Evolutionary conservation across 495 filamentous ascomycete genomes (phyloP).

Genomic region (Xylaria sp.): DNA sequence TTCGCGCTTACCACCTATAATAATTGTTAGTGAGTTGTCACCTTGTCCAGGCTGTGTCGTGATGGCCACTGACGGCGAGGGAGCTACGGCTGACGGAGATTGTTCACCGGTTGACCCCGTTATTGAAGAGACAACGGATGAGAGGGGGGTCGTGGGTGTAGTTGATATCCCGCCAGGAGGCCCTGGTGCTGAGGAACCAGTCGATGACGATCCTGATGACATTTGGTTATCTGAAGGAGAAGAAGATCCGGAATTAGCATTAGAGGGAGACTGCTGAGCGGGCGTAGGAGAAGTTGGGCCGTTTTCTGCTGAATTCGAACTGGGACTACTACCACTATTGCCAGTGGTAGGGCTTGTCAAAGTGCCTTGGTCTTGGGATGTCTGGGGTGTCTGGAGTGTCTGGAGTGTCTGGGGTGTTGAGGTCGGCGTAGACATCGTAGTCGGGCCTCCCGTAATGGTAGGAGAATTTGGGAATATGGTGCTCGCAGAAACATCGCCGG

Average conservation of each 20-base stretch:
- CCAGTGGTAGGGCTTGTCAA: background rate
- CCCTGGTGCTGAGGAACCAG: background rate
- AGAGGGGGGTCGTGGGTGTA: background rate
- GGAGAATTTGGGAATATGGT: conserved; percentile 2
- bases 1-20: conserved; percentile 28
- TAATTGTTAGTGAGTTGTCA: conserved; percentile 7
- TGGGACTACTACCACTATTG: background rate
- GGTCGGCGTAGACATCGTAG: background rate
- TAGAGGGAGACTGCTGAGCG: background rate
- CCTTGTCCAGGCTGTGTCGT: conserved; percentile 18
- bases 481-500: conserved; percentile 15
- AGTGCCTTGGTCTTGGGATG: conserved; percentile 1
- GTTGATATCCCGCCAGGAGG: background rate
- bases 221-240: background rate
- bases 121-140: background rate
- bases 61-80: conserved; percentile 20
- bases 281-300: background rate
- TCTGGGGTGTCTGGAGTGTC: background rate
- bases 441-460: background rate
- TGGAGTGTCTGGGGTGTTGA: background rate
- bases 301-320: background rate
- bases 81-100: background rate
- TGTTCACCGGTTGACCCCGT: background rate
- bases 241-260: background rate
- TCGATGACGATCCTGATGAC: background rate